Base-by-base conservation (phyloP, 305 asterid species). In the Fraxinus ornus region DNA sequence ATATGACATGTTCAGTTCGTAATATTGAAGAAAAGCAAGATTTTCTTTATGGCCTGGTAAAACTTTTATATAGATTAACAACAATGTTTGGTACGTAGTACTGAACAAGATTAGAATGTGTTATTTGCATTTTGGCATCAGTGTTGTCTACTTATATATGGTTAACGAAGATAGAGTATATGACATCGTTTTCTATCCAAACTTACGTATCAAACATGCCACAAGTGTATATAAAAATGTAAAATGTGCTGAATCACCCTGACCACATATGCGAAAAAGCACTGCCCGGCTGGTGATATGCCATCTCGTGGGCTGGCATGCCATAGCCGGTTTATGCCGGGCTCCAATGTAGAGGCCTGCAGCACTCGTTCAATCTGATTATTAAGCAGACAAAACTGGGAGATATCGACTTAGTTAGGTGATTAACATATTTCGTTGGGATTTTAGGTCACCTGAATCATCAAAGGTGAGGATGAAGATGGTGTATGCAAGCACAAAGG, bases 381-480 rank as follows among this genome's bases (percentile, higher is more conserved):
- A 41, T 41, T 41, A 2, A 12, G 55, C n/a, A 12, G 55, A 44
- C 60, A 49, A 49, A 49, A 49, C 60, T 49, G 21, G n/a, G 21
- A 49, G 19, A 49, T 49, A 15, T 49, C 7, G 1, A 49, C 19
- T 49, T 15, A 49, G 7, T 19, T 49, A 19, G 13, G 1, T 15
- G 3, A 49, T 49, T 15, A 49, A 17, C 21, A 49, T 49, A 13
- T 49, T 49, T 44, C 13, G 60, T 49, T 49, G 60, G 60, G 21
- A 49, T 49, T 15, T 49, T 17, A 85, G 86, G 88, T 83, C 88
- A n/a, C 86, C 86, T 0, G 88, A 85, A 19, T 66, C 82, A 57
- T 82, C 88, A 47, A 85, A 10, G 57, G 88, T 85, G 84, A 85
- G 86, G 81, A 85, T 85, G 88, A 85, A 85, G 86, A 85, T 85